phyloP scores from a whole-genome alignment of 148 eudicot species.

The Beta vulgaris region DNA sequence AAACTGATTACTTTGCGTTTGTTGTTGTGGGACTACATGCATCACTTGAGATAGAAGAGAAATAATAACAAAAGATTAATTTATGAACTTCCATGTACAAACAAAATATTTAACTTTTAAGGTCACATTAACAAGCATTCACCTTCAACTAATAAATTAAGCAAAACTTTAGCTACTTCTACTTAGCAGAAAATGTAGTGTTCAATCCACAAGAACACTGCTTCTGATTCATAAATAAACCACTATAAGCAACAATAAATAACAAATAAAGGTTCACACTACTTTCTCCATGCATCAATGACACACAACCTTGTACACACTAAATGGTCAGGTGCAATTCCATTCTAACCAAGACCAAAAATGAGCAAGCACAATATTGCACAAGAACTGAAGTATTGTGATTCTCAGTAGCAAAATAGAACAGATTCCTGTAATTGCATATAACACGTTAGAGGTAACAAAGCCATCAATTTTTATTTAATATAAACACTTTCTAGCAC shows the following conservation, averaged over 20 bases:
- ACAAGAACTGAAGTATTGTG: no score
- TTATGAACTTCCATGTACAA: neutral
- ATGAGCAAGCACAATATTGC: neutral
- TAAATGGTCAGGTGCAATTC: neutral
- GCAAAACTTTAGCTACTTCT: neutral
- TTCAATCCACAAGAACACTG: neutral
- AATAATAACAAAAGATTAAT: neutral
- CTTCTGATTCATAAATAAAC: neutral
- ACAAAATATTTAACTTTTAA: neutral
- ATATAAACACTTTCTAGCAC: no score
- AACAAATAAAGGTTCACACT: no score
- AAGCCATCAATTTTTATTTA: neutral
- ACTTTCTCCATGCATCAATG: slow-evolving; percentile 4
- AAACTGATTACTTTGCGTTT: no score
- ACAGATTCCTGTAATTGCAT: neutral
- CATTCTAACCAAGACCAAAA: neutral
- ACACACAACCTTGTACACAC: neutral
- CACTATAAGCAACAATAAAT: no score
- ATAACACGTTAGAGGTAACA: neutral
- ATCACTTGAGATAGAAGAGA: neutral
- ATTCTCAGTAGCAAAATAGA: no score
- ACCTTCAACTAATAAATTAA: neutral
- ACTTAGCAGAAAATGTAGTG: no score
- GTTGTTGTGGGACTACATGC: neutral
- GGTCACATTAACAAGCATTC: neutral